Evolutionary conservation across 2,329 filamentous ascomycete genomes (phyloP).

Genomic region (Sporothrix protearum): DNA sequence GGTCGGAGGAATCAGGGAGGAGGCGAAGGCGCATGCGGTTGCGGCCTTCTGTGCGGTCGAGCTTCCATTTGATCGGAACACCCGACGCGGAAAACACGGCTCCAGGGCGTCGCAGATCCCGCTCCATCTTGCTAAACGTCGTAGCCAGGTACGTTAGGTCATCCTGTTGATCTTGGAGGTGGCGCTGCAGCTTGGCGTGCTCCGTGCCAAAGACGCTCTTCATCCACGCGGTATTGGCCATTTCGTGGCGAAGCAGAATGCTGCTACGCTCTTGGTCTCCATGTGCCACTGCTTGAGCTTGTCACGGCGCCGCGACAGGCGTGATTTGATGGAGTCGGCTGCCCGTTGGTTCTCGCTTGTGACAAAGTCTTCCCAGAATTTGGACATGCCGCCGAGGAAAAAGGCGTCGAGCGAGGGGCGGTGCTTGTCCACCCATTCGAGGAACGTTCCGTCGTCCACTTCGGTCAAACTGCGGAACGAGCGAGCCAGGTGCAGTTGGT

Average conservation of each 20-base stretch:
- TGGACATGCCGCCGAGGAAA: constrained; percentile 78
- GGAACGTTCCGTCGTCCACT: constrained; percentile 82
- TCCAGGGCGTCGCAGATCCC: constrained; percentile 72
- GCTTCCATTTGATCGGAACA: constrained; percentile 66
- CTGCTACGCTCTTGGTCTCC: constrained; percentile 68
- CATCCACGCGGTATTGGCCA: constrained; percentile 85
- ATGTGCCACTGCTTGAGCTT: constrained; percentile 75
- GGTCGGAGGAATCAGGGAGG: constrained; percentile 66
- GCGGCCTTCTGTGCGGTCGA: constrained; percentile 91
- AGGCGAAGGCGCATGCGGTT: constrained; percentile 91
- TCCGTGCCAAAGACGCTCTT: constrained; percentile 93
- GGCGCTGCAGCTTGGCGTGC: constrained; percentile 83
- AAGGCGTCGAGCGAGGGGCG: constrained; percentile 72
- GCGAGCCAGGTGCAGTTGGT: constrained; percentile 67
- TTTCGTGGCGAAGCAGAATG: constrained; percentile 74
- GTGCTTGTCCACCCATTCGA: constrained; percentile 83
- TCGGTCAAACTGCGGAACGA: constrained; percentile 83
- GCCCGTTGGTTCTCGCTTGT: constrained; percentile 75
- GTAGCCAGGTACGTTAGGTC: constrained; percentile 74
- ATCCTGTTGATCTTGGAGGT: constrained; percentile 90
- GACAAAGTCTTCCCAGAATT: constrained; percentile 85
- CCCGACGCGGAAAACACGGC: constrained; percentile 69
- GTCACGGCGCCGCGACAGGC: constrained; percentile 74
- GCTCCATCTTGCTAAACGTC: constrained; percentile 72
- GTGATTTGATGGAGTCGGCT: constrained; percentile 66